These are phyloP conservation scores for Kalaharituber pfeilii DNA, from an alignment of 2,329 filamentous ascomycete genomes.

Conservation along the genomic window DNA sequence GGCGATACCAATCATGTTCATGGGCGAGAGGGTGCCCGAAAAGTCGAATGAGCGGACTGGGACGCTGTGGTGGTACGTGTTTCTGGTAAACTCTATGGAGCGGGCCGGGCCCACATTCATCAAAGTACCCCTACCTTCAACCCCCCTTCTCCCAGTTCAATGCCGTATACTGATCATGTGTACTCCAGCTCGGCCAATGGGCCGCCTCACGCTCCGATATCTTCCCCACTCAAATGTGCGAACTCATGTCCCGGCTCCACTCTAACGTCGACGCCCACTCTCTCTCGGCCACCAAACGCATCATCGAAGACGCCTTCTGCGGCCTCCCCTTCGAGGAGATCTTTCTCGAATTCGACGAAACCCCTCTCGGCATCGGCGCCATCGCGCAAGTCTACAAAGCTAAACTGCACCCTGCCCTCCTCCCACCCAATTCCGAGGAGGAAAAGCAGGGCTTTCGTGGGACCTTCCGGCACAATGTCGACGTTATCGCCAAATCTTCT, in stretches of 20 bases:
- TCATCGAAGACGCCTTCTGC: slow-evolving; percentile 64
- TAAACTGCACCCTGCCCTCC: slow-evolving; percentile 65
- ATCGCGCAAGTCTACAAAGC: slow-evolving; percentile 98
- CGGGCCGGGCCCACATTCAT: slow-evolving; percentile 88
- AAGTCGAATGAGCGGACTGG: slow-evolving; percentile 60
- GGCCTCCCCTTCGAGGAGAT: slow-evolving; percentile 71
- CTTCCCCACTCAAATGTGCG: slow-evolving; percentile 83
- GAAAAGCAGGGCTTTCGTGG: slow-evolving; percentile 30
- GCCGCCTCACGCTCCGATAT: slow-evolving; percentile 91
- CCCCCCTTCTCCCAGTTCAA: no score
- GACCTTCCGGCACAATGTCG: slow-evolving; percentile 51
- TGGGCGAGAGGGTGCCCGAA: slow-evolving; percentile 47
- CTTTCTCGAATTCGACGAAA: slow-evolving; percentile 87
- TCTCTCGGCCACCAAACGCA: slow-evolving; percentile 58
- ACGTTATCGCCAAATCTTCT: slow-evolving; percentile 68
- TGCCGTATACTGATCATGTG: no score
- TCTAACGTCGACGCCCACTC: slow-evolving; percentile 89
- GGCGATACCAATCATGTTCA: slow-evolving; percentile 61
- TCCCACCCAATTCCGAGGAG: slow-evolving; percentile 41
- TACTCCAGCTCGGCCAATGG: slow-evolving; percentile 81
- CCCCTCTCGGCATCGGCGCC: slow-evolving; percentile 77
- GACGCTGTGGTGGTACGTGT: slow-evolving; percentile 86
- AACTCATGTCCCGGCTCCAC: slow-evolving; percentile 83
- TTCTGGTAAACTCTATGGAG: slow-evolving; percentile 80
- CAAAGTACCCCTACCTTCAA: slow-evolving; percentile 42